Evolutionary conservation across 129 eudicot species (phyloP).

Genomic region (Daucus carota): DH1_v3.0 NC_030385.2:36782501-36783000

Average conservation of each 20-base stretch:
- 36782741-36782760: background rate
- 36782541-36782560: background rate
- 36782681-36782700: background rate
- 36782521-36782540: too few relatives aligned
- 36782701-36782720: background rate
- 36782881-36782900: background rate
- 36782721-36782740: background rate
- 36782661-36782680: background rate
- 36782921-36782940: background rate
- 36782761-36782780: background rate
- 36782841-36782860: background rate
- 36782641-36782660: background rate
- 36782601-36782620: background rate
- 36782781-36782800: background rate
- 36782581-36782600: background rate
- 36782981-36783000: constrained; percentile 33
- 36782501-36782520: background rate
- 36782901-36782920: background rate
- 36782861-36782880: background rate
- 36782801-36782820: background rate
- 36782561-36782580: background rate
- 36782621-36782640: background rate
- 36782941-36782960: constrained; percentile 26
- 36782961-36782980: constrained; percentile 22
- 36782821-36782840: background rate